phyloP scores from a whole-genome alignment of 208 protist species.

The Trypanosoma grayi region DNA sequence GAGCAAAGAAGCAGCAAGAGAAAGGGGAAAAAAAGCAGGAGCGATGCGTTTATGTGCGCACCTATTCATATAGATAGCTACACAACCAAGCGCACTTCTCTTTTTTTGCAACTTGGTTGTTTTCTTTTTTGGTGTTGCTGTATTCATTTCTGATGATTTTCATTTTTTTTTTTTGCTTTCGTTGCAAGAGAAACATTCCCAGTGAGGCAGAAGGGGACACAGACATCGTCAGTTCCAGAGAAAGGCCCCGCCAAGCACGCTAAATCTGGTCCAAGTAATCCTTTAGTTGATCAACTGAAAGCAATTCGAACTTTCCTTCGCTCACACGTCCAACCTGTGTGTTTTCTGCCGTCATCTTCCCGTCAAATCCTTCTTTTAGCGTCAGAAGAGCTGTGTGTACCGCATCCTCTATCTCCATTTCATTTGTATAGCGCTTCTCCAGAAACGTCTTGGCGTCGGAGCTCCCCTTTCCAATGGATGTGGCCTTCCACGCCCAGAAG shows the following conservation, averaged over 20 bases:
- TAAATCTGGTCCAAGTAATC: constrained; percentile 91
- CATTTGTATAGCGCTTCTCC: constrained; percentile 98
- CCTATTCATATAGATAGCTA: too few species aligned
- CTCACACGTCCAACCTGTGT: constrained; percentile 98
- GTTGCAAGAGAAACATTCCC: background rate
- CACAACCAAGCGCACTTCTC: background rate
- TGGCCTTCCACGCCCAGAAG: constrained; percentile 99
- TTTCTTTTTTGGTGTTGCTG: background rate
- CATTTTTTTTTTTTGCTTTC: background rate
- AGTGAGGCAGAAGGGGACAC: background rate
- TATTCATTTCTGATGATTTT: background rate
- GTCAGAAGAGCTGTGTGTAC: constrained; percentile 99
- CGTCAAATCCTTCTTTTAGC: constrained; percentile 97
- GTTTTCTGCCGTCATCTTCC: constrained; percentile 97
- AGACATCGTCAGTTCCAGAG: background rate
- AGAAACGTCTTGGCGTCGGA: constrained; percentile 98
- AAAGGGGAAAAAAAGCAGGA: background rate
- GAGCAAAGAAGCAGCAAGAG: background rate
- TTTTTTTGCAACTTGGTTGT: too few species aligned
- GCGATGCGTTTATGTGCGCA: too few species aligned
- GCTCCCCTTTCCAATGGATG: constrained; percentile 98
- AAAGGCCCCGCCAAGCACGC: background rate
- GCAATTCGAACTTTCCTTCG: constrained; percentile 72
- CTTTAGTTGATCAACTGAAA: constrained; percentile 76
- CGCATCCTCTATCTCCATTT: constrained; percentile 99